Conservation (phyloP, 805 yeast species). For the Metschnikowia santaceciliae region DNA sequence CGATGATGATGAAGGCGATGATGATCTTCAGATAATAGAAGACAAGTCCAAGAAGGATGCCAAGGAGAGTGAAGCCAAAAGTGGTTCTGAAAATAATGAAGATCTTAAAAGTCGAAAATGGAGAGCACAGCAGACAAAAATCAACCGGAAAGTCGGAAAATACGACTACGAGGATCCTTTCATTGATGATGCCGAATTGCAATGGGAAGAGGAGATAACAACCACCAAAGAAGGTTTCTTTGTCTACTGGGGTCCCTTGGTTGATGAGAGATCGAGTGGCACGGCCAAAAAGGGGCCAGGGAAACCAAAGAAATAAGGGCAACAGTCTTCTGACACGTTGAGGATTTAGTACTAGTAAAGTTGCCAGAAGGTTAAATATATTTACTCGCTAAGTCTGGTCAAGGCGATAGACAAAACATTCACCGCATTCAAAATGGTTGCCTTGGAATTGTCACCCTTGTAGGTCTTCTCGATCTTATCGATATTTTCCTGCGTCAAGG, state of each 20-base stretch:
- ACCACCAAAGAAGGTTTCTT: slow-evolving; percentile 94
- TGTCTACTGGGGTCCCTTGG: slow-evolving; percentile 88
- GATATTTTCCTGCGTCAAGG: slow-evolving; percentile 15
- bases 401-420: slow-evolving; percentile 33
- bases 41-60: slow-evolving; percentile 9
- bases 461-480: slow-evolving; percentile 18
- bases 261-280: slow-evolving; percentile 42
- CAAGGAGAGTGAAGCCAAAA: slow-evolving; percentile 26
- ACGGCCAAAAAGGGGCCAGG: slow-evolving; percentile 23
- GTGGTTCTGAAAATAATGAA: slow-evolving; percentile 43
- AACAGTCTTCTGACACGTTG: too few relatives aligned
- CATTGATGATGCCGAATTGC: slow-evolving; percentile 89
- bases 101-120: slow-evolving; percentile 43
- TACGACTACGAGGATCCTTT: slow-evolving; percentile 94
- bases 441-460: slow-evolving; percentile 15
- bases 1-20: slow-evolving; percentile 45
- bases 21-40: slow-evolving; percentile 28
- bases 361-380: neutral
- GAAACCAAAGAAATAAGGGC: slow-evolving; percentile 23
- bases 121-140: slow-evolving; percentile 40
- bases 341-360: neutral
- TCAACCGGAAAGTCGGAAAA: slow-evolving; percentile 78
- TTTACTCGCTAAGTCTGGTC: slow-evolving; percentile 25
- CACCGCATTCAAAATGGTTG: slow-evolving; percentile 27
- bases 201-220: slow-evolving; percentile 90